Base-by-base conservation (phyloP, 1,284 basidiomycete species). In the Rhodotorula mucilaginosa region DNA sequence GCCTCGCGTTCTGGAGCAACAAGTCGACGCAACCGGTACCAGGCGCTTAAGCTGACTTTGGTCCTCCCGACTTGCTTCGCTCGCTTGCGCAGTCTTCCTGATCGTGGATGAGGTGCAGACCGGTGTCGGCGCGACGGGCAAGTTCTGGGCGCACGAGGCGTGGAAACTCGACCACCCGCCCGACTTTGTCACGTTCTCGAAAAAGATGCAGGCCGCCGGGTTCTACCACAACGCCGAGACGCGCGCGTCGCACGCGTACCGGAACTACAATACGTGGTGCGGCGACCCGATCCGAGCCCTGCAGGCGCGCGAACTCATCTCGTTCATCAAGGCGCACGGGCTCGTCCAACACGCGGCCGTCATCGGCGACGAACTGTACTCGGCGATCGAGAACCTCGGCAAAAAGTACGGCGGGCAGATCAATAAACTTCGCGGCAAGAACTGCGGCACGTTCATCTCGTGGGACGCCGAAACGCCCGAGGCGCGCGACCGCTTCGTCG, bases 71-170 rank as follows among this genome's bases (percentile, higher is more conserved):
- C 23, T 52, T n/a, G 13, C 23, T 21, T 3, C 8, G 51, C 8
- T 8, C 23, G 21, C 12, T 0, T 34, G 3, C 18, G 18, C 51
- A 63, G 84, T 84, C 1, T 85, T 79, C 80, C 81, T 86, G 78
- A 86, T 86, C 70, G 85, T 85, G 54, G 83, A 83, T 73, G 82
- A 82, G 73, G 78, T 80, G 0, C 85, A 86, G 77, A 86, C 85
- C 31, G 85, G 85, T 49, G 83, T 85, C 31, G 78, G 80, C 39
- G 85, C 85, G 0, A 86, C 85, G 0, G 85, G 85, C 23, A 81
- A 80, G 13, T 85, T 86, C 79, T 86, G 85, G 85, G 85, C 85
- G 0, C 84, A 85, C 78, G 85, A 86, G 71, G 82, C 84, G 74
- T 86, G 85, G 85, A 80, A 81, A 18, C 77, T 86, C 56, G 69